Percentiles rank a stretch among this genome's conserved stretches.
Conservation (phyloP, 2,329 filamentous ascomycete genomes). For the Pseudopyricularia cyperi region DNA sequence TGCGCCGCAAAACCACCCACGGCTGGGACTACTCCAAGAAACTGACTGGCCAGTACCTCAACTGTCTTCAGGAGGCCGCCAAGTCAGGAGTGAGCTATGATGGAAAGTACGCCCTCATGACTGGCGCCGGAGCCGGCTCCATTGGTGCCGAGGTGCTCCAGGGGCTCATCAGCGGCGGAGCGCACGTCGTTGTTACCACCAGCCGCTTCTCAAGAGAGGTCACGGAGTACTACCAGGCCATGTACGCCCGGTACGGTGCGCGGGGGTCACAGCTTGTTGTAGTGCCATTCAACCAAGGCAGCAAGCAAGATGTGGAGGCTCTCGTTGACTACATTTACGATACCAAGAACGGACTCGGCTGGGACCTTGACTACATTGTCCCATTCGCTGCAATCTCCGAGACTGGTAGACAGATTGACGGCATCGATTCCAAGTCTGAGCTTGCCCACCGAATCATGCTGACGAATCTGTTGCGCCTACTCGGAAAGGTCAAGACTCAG, state of each 20-base stretch:
- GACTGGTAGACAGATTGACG: slow-evolving; percentile 94
- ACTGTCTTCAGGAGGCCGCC: slow-evolving; percentile 81
- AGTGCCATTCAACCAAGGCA: slow-evolving; percentile 97
- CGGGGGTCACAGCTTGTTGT: slow-evolving; percentile 94
- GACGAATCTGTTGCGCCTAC: slow-evolving; percentile 84
- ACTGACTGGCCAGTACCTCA: slow-evolving; percentile 83
- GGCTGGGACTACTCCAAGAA: slow-evolving; percentile 99
- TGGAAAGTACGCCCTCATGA: slow-evolving; percentile 96
- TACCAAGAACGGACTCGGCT: slow-evolving; percentile 87
- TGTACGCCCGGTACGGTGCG: slow-evolving; percentile 91
- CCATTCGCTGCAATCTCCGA: slow-evolving; percentile 97
- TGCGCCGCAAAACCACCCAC: slow-evolving; percentile 86
- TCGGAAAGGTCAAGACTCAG: slow-evolving; percentile 82
- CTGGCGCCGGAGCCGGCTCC: slow-evolving; percentile 90
- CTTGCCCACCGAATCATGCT: slow-evolving; percentile 98
- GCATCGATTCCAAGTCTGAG: slow-evolving; percentile 93
- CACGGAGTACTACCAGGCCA: slow-evolving; percentile 97
- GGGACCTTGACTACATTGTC: slow-evolving; percentile 93
- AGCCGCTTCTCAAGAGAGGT: slow-evolving; percentile 94
- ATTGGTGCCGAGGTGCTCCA: slow-evolving; percentile 96
- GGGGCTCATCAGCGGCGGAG: slow-evolving; percentile 89
- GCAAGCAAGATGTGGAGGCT: slow-evolving; percentile 93
- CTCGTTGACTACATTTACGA: slow-evolving; percentile 96
- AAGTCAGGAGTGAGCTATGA: slow-evolving; percentile 80
- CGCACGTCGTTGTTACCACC: slow-evolving; percentile 92